These are phyloP conservation scores for Lactifluus subvellereus DNA, from an alignment of 768 basidiomycete species.

Conservation along the genomic window DNA sequence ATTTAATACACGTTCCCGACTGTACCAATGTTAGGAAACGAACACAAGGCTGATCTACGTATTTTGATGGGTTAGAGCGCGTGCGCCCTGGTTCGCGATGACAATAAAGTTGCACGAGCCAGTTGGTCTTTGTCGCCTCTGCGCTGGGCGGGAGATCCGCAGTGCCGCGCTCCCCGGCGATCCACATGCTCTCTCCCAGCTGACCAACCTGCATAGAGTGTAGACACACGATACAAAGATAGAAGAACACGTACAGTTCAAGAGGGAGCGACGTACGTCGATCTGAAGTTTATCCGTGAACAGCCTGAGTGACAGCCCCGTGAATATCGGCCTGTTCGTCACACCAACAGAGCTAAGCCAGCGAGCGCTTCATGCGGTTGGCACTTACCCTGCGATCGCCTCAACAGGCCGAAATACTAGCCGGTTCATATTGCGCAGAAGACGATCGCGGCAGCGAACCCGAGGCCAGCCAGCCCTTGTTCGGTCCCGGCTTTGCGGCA, in stretches of 20 bases:
- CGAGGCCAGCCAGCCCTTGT: constrained; percentile 53
- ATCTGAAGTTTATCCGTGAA: constrained; percentile 6
- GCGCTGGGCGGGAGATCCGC: constrained; percentile 41
- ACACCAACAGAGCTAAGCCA: background rate
- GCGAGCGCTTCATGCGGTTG: background rate
- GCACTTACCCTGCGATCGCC: constrained; percentile 38
- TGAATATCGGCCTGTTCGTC: constrained; percentile 1
- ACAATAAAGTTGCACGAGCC: constrained; percentile 39
- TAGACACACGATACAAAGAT: background rate
- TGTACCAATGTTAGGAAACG: background rate
- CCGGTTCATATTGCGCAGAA: constrained; percentile 51
- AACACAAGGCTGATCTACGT: background rate
- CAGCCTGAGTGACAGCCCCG: constrained; percentile 5
- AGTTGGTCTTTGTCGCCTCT: constrained; percentile 37
- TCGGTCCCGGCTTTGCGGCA: constrained; percentile 76
- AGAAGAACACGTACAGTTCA: background rate
- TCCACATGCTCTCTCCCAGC: constrained; percentile 47
- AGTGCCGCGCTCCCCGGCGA: constrained; percentile 52
- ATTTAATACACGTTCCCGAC: background rate
- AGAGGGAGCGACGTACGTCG: background rate
- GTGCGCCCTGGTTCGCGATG: constrained; percentile 37
- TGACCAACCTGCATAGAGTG: constrained; percentile 37
- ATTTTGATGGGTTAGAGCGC: background rate
- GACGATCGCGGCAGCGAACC: constrained; percentile 64
- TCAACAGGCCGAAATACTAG: constrained; percentile 38